These are phyloP conservation scores for Candida michaelii DNA, from an alignment of 805 yeast species.

Conservation along the genomic window DNA sequence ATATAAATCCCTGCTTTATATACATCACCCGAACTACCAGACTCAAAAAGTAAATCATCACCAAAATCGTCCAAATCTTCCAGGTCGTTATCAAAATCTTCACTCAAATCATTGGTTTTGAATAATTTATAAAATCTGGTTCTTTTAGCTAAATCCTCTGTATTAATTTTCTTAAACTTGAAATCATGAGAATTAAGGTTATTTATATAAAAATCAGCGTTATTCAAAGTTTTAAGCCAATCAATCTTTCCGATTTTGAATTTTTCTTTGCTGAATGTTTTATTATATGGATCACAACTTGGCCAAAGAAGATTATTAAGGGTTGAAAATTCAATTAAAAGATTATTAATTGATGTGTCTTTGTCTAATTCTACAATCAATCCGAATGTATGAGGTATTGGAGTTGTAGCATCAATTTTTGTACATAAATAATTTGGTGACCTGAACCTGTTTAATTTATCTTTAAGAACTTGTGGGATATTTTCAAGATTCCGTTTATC, in stretches of 20 bases:
- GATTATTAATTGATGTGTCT: conserved; percentile 35
- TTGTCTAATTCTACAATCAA: conserved; percentile 46
- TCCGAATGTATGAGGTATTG: conserved; percentile 55
- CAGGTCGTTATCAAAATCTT: conserved; percentile 9
- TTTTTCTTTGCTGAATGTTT: conserved; percentile 43
- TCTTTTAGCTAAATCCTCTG: conserved; percentile 44
- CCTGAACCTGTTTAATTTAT: conserved; percentile 24
- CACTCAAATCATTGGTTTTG: conserved; percentile 16
- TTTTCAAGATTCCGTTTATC: conserved; percentile 2
- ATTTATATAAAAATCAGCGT: conserved; percentile 46
- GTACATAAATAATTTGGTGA: conserved; percentile 40
- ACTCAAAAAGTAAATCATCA: conserved; percentile 4
- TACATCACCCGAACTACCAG: conserved; percentile 8
- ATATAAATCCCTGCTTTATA: conserved; percentile 69
- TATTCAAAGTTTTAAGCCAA: conserved; percentile 45
- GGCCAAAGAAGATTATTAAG: conserved; percentile 52
- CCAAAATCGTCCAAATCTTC: conserved; percentile 5
- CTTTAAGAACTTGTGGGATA: conserved; percentile 14
- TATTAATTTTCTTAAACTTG: conserved; percentile 38
- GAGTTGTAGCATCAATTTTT: conserved; percentile 37
- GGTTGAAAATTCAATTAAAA: conserved; percentile 45
- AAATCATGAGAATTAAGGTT: conserved; percentile 44
- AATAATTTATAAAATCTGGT: conserved; percentile 32
- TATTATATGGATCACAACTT: conserved; percentile 50
- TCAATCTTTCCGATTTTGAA: conserved; percentile 48